Conservation (phyloP, 176 grass and related monocot species). For the Bonia amplexicaulis region DNA sequence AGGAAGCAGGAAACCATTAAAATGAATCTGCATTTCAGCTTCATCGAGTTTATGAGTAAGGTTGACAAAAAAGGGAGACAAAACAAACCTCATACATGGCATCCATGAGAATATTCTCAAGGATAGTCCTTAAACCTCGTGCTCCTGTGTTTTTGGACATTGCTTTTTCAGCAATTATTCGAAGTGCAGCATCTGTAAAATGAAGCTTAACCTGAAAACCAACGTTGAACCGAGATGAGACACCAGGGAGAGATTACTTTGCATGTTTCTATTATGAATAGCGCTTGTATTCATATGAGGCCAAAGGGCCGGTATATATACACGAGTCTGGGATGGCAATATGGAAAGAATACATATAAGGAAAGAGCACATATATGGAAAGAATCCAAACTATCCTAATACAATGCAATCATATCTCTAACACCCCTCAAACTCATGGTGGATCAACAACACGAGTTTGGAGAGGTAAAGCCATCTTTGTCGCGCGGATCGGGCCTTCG, state of each 20-base stretch:
- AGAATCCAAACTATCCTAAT: too few relatives aligned
- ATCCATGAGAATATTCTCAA: constrained; percentile 97
- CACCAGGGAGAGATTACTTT: not conserved
- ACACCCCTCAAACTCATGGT: too few relatives aligned
- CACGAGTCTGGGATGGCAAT: too few relatives aligned
- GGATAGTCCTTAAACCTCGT: constrained; percentile 82
- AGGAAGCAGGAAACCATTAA: constrained; percentile 13
- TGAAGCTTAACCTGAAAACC: constrained; percentile 90
- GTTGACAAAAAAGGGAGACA: not conserved
- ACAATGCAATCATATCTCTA: too few relatives aligned
- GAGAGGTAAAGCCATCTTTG: too few relatives aligned
- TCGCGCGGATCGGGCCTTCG: too few relatives aligned
- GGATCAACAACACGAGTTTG: too few relatives aligned
- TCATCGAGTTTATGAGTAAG: not conserved
- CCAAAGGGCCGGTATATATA: too few relatives aligned
- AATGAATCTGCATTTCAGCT: not conserved
- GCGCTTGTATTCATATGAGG: too few relatives aligned
- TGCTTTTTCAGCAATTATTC: constrained; percentile 83
- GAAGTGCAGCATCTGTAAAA: constrained; percentile 79
- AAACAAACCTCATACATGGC: constrained; percentile 93
- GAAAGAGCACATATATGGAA: too few relatives aligned
- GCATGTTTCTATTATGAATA: too few relatives aligned
- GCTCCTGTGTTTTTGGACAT: constrained; percentile 94
- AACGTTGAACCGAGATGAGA: not conserved
- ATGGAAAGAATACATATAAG: too few relatives aligned